These are phyloP conservation scores for Mycena maculata DNA, from an alignment of 768 basidiomycete species.

Conservation along the genomic window DNA sequence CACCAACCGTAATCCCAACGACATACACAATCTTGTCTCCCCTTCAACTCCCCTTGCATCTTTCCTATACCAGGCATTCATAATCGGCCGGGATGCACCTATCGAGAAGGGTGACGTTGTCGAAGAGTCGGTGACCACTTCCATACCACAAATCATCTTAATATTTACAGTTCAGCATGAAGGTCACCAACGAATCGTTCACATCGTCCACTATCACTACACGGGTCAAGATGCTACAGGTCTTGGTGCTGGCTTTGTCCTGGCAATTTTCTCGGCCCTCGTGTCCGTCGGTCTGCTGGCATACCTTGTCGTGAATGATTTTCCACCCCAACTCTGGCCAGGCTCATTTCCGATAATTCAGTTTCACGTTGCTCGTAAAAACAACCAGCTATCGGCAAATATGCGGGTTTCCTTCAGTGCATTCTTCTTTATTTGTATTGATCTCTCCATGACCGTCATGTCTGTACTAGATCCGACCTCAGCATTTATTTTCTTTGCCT, in stretches of 20 bases:
- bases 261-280: neutral
- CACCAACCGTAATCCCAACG: no score
- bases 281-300: neutral
- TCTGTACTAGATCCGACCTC: neutral
- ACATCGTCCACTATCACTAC: neutral
- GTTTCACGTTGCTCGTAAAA: neutral
- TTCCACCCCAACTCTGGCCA: neutral
- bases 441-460: neutral
- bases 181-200: neutral
- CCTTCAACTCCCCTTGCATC: neutral
- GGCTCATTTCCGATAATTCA: neutral
- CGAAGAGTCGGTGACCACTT: neutral
- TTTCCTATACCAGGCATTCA: neutral
- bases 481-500: neutral
- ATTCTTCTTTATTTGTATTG: neutral
- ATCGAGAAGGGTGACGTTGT: neutral
- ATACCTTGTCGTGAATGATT: neutral
- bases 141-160: neutral
- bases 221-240: neutral
- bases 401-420: neutral
- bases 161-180: neutral
- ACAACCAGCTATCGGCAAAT: neutral
- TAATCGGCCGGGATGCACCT: neutral
- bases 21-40: neutral
- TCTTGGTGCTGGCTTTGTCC: neutral